phyloP scores from a whole-genome alignment of 345 rosid species.

The Pistacia atlantica region DNA sequence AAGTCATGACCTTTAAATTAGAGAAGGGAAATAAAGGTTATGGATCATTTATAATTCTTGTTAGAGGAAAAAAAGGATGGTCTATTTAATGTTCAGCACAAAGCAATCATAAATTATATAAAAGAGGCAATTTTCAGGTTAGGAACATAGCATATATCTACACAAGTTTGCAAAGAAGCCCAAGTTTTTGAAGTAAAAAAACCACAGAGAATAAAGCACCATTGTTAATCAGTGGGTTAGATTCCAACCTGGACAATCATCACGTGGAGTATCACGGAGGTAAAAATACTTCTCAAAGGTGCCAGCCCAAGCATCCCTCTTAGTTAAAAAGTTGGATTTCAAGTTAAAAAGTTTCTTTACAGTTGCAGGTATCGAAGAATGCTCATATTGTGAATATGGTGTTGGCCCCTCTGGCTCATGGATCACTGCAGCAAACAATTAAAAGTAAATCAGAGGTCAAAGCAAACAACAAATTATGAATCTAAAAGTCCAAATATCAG shows the following conservation, averaged over 20 bases:
- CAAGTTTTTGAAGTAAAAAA: neutral
- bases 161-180: neutral
- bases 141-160: neutral
- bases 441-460: neutral
- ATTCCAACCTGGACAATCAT: conserved; percentile 90
- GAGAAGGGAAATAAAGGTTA: neutral
- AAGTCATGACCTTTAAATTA: neutral
- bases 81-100: neutral
- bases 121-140: neutral
- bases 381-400: conserved; percentile 81
- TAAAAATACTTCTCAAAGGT: conserved; percentile 77
- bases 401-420: conserved; percentile 90
- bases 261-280: conserved; percentile 79
- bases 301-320: conserved; percentile 99
- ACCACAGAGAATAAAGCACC: neutral
- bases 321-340: conserved; percentile 81
- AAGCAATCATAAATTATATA: neutral
- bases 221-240: neutral
- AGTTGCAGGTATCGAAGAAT: conserved; percentile 94
- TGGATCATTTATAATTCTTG: neutral
- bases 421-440: conserved; percentile 58
- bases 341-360: conserved; percentile 96
- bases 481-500: neutral
- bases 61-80: neutral
- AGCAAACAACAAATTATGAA: neutral